Evolutionary conservation across 2,329 filamentous ascomycete genomes (phyloP), one percentile per base, ranked within the genome.

Genomic region (Diplodia intermedia): DNA sequence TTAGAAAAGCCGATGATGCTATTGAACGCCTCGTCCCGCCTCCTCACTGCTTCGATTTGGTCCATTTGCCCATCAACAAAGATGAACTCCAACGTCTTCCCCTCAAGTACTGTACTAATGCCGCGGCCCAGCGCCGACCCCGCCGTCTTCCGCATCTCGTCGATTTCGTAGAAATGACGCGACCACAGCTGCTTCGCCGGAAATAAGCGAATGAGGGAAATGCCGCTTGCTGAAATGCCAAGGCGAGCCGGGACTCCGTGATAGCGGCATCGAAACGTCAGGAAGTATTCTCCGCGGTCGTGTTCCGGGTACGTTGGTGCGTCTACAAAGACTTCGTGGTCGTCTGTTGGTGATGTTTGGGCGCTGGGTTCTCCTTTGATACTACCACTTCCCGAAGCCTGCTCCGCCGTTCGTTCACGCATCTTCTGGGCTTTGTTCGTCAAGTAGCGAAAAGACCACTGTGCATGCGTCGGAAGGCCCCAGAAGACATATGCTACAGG

Each of bases 401-500:
- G 68, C 40, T 57, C 69, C 18, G 75, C 74, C 4, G 75, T 29
- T 9, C 68, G 40, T 43, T 73, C 71, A 31, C 75, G 73, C 3
- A 69, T 73, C 20, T 72, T 68, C 56, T 76, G 73, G 7, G 76
- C 76, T 66, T 75, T 69, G 12, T 70, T 69, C 29, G 74, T 71
- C 8, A 78, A 68, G 55, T 78, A 77, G 36, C 69, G 69, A 63
- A 77, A 75, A 1, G 75, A 73, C 76, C 76, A 75, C 61, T 76
- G 73, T 0, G 74, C 74, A 66, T 80, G 72, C 5, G 77, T 79
- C 2, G 79, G 79, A 33, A 80, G 78, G 55, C 77, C 77, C 79
- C 78, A 80, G 52, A 79, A 76, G 4, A 76, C 70, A 75, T 77
- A 81, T 55, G 75, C 74, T 29, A 79, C 70, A 1, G 76, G 75